Percentiles rank a stretch among this genome's conserved stretches.
Conservation (phyloP, 805 yeast species). For the Kregervanrija fluxuum region DNA sequence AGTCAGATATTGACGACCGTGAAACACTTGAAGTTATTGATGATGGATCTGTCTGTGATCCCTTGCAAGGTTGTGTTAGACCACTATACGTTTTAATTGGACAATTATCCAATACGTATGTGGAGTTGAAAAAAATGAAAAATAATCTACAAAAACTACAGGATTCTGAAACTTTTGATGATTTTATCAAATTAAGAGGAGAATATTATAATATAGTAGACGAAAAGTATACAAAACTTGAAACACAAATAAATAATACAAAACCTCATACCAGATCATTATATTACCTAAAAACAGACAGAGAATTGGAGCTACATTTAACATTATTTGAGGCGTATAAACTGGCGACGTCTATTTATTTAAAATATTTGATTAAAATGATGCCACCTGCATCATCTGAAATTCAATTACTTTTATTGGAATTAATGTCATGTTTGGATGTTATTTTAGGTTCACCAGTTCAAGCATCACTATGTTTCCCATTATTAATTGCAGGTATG, state of each 20-base stretch:
- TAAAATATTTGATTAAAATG: constrained; percentile 13
- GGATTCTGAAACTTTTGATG: no score
- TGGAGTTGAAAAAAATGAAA: constrained; percentile 6
- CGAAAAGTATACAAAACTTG: constrained; percentile 6
- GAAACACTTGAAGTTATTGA: constrained; percentile 6
- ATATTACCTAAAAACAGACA: constrained; percentile 12
- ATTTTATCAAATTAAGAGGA: not conserved
- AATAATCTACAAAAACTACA: not conserved
- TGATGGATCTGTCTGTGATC: constrained; percentile 22
- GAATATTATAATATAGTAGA: constrained; percentile 7
- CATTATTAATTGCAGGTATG: constrained; percentile 28
- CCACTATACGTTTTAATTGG: constrained; percentile 31
- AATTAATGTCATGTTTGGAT: constrained; percentile 10
- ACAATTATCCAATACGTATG: constrained; percentile 26
- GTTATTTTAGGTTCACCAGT: constrained; percentile 12
- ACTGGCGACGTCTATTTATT: constrained; percentile 14
- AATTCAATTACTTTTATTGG: constrained; percentile 12
- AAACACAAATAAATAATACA: constrained; percentile 10
- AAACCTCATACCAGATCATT: constrained; percentile 13
- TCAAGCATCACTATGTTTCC: constrained; percentile 26
- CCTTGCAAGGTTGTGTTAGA: constrained; percentile 34
- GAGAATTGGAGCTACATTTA: constrained; percentile 25
- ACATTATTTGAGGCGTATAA: constrained; percentile 29
- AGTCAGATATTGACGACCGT: not conserved
- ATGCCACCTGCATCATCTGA: constrained; percentile 17